phyloP scores from a whole-genome alignment of 2,329 filamentous ascomycete genomes.

The Dactylellina haptotyla region DNA sequence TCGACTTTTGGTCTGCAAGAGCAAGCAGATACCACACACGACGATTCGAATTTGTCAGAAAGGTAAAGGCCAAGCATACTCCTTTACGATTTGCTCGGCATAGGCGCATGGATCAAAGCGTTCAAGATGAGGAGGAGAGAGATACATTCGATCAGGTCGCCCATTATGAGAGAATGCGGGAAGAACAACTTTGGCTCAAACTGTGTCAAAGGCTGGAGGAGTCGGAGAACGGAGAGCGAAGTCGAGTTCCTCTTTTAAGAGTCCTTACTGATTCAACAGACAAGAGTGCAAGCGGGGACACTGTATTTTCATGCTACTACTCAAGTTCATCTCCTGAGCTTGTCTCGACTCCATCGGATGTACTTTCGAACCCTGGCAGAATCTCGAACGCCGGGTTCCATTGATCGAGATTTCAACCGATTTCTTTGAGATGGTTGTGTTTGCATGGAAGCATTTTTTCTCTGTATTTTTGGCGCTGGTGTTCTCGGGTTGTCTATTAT shows the following conservation, averaged over 20 bases:
- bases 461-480: no score
- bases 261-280: background rate
- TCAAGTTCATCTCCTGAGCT: background rate
- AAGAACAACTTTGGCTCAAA: background rate
- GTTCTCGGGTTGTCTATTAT: no score
- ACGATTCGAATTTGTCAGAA: slow-evolving; percentile 62
- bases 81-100: slow-evolving; percentile 63
- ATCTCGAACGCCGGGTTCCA: background rate
- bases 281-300: background rate
- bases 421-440: no score
- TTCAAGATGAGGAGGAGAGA: slow-evolving; percentile 61
- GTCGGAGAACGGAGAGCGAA: background rate
- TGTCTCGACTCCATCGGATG: background rate
- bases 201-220: background rate
- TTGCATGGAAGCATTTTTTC: no score
- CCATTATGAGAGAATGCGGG: slow-evolving; percentile 56
- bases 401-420: no score
- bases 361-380: background rate
- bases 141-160: slow-evolving; percentile 61
- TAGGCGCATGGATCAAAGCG: slow-evolving; percentile 57
- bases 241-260: background rate
- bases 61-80: slow-evolving; percentile 61
- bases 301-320: background rate
- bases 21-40: slow-evolving; percentile 61
- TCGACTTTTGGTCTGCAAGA: slow-evolving; percentile 63